Percentiles rank a stretch among this genome's conserved stretches.
These are phyloP conservation scores for Carex littledalei DNA, from an alignment of 176 grass and related monocot species.

Conservation along the genomic window DNA sequence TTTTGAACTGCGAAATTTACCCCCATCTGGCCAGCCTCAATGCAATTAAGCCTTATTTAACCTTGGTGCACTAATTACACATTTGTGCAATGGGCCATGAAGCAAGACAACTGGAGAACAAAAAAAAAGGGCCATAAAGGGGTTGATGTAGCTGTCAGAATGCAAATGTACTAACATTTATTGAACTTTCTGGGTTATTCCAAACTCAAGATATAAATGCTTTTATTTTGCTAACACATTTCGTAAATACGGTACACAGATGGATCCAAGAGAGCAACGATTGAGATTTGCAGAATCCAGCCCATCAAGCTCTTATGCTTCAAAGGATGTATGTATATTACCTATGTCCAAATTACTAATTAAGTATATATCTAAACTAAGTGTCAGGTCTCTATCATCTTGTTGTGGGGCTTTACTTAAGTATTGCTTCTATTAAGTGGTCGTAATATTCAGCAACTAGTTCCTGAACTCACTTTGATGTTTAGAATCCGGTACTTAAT, in stretches of 20 bases:
- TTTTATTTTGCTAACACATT: background rate
- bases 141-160: background rate
- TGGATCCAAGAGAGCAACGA: slow-evolving; percentile 60
- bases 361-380: background rate
- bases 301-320: slow-evolving; percentile 55
- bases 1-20: background rate
- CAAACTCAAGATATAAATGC: background rate
- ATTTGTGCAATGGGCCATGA: background rate
- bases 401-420: background rate
- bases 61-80: background rate
- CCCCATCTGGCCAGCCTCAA: background rate
- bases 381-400: background rate
- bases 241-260: slow-evolving; percentile 27
- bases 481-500: background rate
- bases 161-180: background rate
- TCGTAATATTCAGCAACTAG: background rate
- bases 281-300: slow-evolving; percentile 62
- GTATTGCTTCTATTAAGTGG: background rate
- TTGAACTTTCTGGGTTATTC: background rate
- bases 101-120: background rate
- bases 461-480: background rate
- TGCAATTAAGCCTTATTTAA: background rate
- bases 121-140: background rate
- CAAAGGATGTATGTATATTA: slow-evolving; percentile 52
- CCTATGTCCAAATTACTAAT: background rate